Base-by-base conservation (phyloP, 257 asterid species). In the Lantana camara region DNA sequence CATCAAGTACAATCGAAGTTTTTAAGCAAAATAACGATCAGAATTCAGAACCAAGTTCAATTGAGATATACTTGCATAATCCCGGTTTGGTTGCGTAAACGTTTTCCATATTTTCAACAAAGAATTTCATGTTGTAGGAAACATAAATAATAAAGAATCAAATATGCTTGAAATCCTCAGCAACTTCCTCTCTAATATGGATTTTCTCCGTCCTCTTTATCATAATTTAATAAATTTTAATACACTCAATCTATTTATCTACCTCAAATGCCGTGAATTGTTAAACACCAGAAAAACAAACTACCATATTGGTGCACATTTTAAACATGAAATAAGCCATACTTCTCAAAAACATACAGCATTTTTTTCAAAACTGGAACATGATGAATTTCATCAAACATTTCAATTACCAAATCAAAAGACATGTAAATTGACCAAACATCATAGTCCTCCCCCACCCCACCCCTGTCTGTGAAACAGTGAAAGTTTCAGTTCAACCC, bases 401-500 rank as follows among this genome's bases (percentile, higher is more conserved):
- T 10, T 17, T 11, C 38, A 20, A 30, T 14, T 50, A 35, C 60
- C 35, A 49, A 47, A 57, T 45, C 11, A 16, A 51, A 40, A 63
- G 51, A 38, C 21, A 15, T 22, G 42, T 9, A 57, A 49, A 9
- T 41, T 32, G 27, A 57, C 59, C 42, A 40, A 15, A 48, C 32
- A 27, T 27, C 32, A 17, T 13, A 52, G 1, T 32, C 21, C 44
- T 27, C 59, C 34, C 24, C 29, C 11, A 12, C 2, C 19, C 16
- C 61, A 27, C 67, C 38, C 27, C 19, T 2, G n/a, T 16, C 15
- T 15, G 8, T 15, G 38, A 59, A n/a, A n/a, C n/a, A n/a, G n/a
- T n/a, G n/a, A 27, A 38, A 30, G 40, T 22, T 21, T 34, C 49
- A 62, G 59, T 44, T 50, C 45, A 66, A 51, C 49, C 73, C 45